Evolutionary conservation across 768 basidiomycete genomes (phyloP), one percentile per base, ranked within the genome.

Genomic region (Termitomyces sp.): DNA sequence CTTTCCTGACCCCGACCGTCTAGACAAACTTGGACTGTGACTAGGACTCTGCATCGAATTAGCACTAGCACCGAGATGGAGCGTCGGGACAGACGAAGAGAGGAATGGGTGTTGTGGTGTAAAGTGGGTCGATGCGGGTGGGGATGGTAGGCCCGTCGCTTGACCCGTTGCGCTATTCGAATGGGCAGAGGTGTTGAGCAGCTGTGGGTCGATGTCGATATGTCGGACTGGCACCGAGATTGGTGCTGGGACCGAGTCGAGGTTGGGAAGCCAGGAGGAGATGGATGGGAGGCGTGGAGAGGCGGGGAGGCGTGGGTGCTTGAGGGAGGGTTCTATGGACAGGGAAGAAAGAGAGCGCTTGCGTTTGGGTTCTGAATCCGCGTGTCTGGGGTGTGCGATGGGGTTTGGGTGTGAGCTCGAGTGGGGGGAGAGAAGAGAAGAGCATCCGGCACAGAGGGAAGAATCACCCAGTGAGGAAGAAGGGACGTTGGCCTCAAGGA

Each of bases 261-360:
- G 8, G 17, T 25, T 11, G 23, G 9, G 79, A 0, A 88, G 75
- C 86, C 86, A 88, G 1, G 86, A 79, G 0, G 86, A 83, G 48
- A 89, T 88, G 50, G 86, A 75, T 0, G 86, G 86, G 11, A 89
- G 78, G 35, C 79, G 81, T 7, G 74, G 54, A 59, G 59, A 30
- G 61, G 17, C n/a, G 28, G 28, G 54, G 44, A 59, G 12, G 60
- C 34, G 32, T 8, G 46, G 48, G 35, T 48, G 28, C 37, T 57
- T 52, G 14, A 62, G 54, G 23, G 58, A 57, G 17, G 64, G 41
- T 11, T 52, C 32, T 7, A 12, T 19, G 27, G 4, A 30, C 2
- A n/a, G 12, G 23, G n/a, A 25, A 9, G 49, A 50, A 11, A 51
- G 37, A 3, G 51, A 46, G 35, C 44, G 51, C 21, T 52, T 57